Conservation (phyloP, 352 stramenopile species). For the Pythium sp. region DNA sequence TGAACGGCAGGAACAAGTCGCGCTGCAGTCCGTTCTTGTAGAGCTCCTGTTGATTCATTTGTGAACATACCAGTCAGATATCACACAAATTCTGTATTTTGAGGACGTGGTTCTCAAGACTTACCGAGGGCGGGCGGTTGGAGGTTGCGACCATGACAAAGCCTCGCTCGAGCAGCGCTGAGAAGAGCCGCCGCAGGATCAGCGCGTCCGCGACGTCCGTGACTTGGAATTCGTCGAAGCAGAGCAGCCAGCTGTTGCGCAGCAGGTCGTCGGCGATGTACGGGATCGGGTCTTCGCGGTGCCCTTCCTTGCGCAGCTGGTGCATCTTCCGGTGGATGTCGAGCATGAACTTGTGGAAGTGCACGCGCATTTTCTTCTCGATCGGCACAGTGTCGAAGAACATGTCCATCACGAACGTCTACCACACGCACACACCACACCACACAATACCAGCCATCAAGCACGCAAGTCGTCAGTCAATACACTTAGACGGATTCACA, state of each 20-base stretch:
- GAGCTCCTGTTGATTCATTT: slow-evolving; percentile 52
- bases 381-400: slow-evolving; percentile 90
- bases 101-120: not conserved
- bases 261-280: slow-evolving; percentile 88
- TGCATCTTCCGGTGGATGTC: slow-evolving; percentile 96
- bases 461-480: not conserved
- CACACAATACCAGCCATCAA: not conserved
- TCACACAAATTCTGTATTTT: not conserved
- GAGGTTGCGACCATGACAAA: slow-evolving; percentile 97
- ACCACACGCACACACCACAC: not conserved
- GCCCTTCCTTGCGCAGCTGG: slow-evolving; percentile 85
- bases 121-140: slow-evolving; percentile 86
- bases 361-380: slow-evolving; percentile 85
- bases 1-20: slow-evolving; percentile 96
- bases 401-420: slow-evolving; percentile 97
- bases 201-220: slow-evolving; percentile 97
- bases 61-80: not conserved
- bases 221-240: slow-evolving; percentile 98
- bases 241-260: slow-evolving; percentile 88
- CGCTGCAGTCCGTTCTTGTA: slow-evolving; percentile 97
- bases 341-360: slow-evolving; percentile 99
- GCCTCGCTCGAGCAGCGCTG: slow-evolving; percentile 83
- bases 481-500: not conserved
- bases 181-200: slow-evolving; percentile 94
- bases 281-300: slow-evolving; percentile 74